Evolutionary conservation across 176 grass and related monocot genomes (phyloP).

Genomic region (Chloris gayana): DNA sequence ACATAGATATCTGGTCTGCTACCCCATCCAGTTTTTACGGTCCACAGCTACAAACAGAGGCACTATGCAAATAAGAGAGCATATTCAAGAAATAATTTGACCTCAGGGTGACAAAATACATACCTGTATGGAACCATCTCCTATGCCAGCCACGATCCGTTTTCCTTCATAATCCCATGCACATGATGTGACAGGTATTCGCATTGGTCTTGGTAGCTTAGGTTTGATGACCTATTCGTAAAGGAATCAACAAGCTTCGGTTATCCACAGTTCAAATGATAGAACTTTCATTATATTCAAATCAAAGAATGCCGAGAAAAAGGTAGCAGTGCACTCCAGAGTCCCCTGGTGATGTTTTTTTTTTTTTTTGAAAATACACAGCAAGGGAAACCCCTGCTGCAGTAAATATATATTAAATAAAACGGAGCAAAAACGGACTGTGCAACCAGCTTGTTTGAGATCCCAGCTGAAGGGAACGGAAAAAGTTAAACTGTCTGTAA

Average conservation of each 20-base stretch:
- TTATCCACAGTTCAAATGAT: neutral
- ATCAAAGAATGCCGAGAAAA: neutral
- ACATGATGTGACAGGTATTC: conserved; percentile 98
- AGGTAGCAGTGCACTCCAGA: conserved; percentile 20
- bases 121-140: conserved; percentile 97
- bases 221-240: conserved; percentile 91
- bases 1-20: conserved; percentile 96
- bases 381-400: too few relatives aligned
- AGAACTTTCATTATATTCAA: conserved; percentile 20
- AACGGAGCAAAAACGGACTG: too few relatives aligned
- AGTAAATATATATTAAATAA: too few relatives aligned
- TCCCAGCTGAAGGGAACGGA: too few relatives aligned
- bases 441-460: too few relatives aligned
- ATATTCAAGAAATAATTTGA: conserved; percentile 20
- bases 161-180: conserved; percentile 95
- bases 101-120: neutral
- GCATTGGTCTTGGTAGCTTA: conserved; percentile 76
- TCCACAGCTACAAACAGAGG: conserved; percentile 74
- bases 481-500: too few relatives aligned
- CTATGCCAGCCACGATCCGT: conserved; percentile 81
- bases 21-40: conserved; percentile 95
- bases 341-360: neutral
- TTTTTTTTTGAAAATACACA: too few relatives aligned
- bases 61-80: conserved; percentile 3
- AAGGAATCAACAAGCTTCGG: conserved; percentile 6